phyloP scores from a whole-genome alignment of 257 asterid genomes.

The Striga asiatica region DNA sequence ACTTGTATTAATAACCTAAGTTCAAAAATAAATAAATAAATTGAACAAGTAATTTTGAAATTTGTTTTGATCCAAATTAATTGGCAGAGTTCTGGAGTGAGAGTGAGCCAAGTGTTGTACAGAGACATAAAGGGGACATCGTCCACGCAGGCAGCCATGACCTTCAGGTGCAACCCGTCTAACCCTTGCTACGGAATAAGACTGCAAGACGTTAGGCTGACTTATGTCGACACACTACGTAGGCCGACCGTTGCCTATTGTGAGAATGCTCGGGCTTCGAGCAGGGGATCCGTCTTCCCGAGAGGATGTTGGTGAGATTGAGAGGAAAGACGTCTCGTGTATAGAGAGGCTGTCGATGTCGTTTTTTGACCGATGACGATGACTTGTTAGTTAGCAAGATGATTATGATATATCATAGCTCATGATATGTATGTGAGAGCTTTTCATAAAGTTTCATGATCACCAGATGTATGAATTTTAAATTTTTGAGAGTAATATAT shows the following conservation, averaged over 20 bases:
- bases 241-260: slow-evolving; percentile 42
- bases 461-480: no score
- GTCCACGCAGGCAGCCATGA: slow-evolving; percentile 55
- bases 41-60: no score
- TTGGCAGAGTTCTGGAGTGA: slow-evolving; percentile 54
- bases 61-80: no score
- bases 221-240: slow-evolving; percentile 20
- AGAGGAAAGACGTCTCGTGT: not conserved
- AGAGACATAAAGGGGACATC: slow-evolving; percentile 62
- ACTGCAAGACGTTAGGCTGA: slow-evolving; percentile 43
- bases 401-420: no score
- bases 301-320: slow-evolving; percentile 35
- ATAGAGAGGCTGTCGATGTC: no score
- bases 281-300: slow-evolving; percentile 37
- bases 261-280: slow-evolving; percentile 40
- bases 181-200: slow-evolving; percentile 51
- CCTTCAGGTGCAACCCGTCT: slow-evolving; percentile 45
- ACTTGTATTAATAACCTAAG: no score
- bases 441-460: no score
- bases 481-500: no score
- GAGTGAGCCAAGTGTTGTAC: slow-evolving; percentile 45
- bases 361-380: no score
- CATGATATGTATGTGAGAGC: no score
- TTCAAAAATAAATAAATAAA: no score
- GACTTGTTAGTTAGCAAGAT: no score